phyloP scores from a whole-genome alignment of 495 filamentous ascomycete species.

The Neurospora cerealis region DNA sequence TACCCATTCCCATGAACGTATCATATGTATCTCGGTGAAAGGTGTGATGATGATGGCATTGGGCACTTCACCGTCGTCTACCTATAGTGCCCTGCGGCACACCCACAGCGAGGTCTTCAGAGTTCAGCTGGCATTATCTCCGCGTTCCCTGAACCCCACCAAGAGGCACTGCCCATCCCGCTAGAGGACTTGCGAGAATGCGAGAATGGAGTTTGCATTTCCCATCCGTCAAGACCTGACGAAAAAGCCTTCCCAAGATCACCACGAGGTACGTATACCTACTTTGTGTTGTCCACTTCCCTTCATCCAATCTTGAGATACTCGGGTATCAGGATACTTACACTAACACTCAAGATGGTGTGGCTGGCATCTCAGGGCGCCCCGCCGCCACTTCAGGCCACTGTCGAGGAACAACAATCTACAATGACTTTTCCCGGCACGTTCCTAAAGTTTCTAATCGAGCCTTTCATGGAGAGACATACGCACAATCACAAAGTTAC shows the following conservation, averaged over 20 bases:
- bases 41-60: neutral
- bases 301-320: neutral
- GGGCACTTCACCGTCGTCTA: neutral
- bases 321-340: neutral
- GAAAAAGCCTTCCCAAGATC: neutral
- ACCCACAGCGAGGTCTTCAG: neutral
- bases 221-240: neutral
- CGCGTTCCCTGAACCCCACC: neutral
- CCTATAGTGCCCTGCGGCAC: neutral
- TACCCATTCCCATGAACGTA: neutral
- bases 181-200: neutral
- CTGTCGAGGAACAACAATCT: neutral
- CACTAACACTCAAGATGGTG: neutral
- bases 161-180: neutral
- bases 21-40: neutral
- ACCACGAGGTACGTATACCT: neutral
- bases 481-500: neutral
- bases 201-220: neutral
- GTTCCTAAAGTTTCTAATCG: neutral
- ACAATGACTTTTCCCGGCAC: neutral
- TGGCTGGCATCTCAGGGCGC: neutral
- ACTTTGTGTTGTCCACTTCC: neutral
- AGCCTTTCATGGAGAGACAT: neutral
- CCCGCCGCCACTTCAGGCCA: neutral
- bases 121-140: neutral